These are phyloP conservation scores for Medicago lupulina DNA, from an alignment of 306 rosid genomes.

Conservation along the genomic window DNA sequence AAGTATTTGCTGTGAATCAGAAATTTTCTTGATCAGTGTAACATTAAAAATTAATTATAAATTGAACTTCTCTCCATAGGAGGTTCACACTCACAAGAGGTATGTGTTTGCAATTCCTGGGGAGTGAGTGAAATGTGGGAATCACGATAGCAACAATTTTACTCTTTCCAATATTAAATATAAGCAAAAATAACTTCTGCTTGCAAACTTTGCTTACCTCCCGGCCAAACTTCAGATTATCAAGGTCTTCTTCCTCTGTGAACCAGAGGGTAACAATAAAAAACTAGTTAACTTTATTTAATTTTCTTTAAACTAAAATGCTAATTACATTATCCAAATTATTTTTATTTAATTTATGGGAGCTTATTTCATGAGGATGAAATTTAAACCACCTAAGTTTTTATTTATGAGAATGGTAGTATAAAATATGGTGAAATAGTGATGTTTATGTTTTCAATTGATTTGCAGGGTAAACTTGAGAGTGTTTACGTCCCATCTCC, in stretches of 20 bases:
- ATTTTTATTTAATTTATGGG: too few relatives aligned
- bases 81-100: not conserved
- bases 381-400: too few relatives aligned
- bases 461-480: too few relatives aligned
- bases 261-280: too few relatives aligned
- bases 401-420: too few relatives aligned
- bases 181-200: not conserved
- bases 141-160: not conserved
- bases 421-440: too few relatives aligned
- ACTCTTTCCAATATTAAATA: too few relatives aligned
- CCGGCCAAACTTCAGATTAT: too few relatives aligned
- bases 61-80: not conserved
- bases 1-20: constrained; percentile 25
- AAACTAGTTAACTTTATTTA: not conserved
- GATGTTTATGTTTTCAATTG: not conserved
- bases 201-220: not conserved
- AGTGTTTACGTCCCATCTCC: too few relatives aligned
- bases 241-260: too few relatives aligned
- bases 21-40: constrained; percentile 36
- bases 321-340: not conserved
- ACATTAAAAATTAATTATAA: not conserved
- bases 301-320: too few relatives aligned
- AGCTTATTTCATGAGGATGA: not conserved
- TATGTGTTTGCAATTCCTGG: not conserved
- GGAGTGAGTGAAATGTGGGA: not conserved